Evolutionary conservation across 306 rosid species (phyloP), one percentile per base, ranked within the genome.

Genomic region (Argentina anserina): DNA sequence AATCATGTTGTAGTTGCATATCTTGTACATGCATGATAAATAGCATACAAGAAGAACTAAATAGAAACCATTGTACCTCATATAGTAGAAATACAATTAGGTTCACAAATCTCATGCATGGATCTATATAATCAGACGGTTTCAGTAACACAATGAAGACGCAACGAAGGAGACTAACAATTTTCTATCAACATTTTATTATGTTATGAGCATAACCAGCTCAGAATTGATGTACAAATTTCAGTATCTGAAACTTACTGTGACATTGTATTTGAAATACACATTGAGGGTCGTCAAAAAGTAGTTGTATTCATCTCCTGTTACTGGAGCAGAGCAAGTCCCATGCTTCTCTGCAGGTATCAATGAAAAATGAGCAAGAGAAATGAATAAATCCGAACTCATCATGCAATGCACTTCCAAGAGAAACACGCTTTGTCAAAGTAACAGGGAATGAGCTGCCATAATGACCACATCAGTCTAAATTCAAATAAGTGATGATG

Each of bases 311-410:
- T 91, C 99, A 76, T 94, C 92, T 49, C 50, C 42, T 72, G 79
- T 1, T 62, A 88, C 99, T 29, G 99, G 88, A 81, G 37, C 70
- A 9, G 97, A 87, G 76, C 99, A 94, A 15, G 99, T 91, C 33
- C 99, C 99, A 33, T 94, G 99, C 89, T 88, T 94, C 88, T 87
- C 99, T 94, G 96, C 87, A 87, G 67, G 70, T 55, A 77, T 75
- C 50, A 77, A 77, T 43, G 58, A 70, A 43, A 77, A 29, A 85
- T 61, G 59, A 75, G 58, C 18, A 18, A 76, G 77, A 81, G 31
- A 21, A 47, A 18, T 21, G 63, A 69, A 41, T 65, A 37, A 74
- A 63, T 25, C 2, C 3, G 39, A 71, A 71, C 55, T 18, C 2
- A 15, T 20, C 14, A 39, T 25, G 37, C 26, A 21, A 53, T 53